Evolutionary conservation across 306 rosid genomes (phyloP).

Genomic region (Neltuma alba): DNA sequence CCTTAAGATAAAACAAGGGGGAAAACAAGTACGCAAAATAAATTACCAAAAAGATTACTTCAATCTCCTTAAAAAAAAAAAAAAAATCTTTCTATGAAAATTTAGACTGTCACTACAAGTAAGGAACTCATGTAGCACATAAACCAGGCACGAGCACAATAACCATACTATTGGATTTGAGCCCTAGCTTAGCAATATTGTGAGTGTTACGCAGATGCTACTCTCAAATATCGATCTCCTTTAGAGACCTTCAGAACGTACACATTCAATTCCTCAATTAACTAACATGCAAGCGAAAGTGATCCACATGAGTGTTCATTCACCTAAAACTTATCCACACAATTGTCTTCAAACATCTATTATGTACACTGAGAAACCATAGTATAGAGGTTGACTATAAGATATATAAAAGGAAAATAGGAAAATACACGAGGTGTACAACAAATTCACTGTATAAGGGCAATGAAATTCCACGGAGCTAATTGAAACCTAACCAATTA

Average conservation of each 20-base stretch:
- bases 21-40: background rate
- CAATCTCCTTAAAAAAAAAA: background rate
- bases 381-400: background rate
- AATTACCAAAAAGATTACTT: slow-evolving; percentile 4
- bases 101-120: background rate
- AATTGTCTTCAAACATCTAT: background rate
- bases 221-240: background rate
- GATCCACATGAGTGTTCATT: background rate
- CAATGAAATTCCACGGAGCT: slow-evolving; percentile 19
- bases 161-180: slow-evolving; percentile 3
- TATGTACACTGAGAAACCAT: background rate
- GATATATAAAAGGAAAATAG: background rate
- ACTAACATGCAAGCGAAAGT: background rate
- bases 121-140: background rate
- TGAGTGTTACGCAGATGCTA: background rate
- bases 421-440: background rate
- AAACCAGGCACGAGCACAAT: slow-evolving; percentile 7
- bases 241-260: background rate
- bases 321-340: background rate
- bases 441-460: slow-evolving; percentile 1
- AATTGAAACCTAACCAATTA: slow-evolving; percentile 23
- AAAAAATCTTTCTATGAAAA: background rate
- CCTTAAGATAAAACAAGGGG: background rate
- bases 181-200: background rate
- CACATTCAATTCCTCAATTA: background rate